phyloP scores from a whole-genome alignment of 208 protist species.

The Trichomonas gallinae region DNA sequence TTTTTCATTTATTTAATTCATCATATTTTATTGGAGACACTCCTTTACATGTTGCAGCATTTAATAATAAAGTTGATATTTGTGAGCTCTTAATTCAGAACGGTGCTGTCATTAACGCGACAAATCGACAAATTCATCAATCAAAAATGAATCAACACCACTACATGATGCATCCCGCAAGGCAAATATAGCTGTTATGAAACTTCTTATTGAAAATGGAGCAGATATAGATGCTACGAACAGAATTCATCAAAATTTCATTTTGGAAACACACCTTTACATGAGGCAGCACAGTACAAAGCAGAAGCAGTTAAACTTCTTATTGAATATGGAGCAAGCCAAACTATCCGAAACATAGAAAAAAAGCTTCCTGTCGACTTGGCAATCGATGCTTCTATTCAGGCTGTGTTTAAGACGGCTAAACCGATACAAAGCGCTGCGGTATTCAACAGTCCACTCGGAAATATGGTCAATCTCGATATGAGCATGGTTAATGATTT shows the following conservation, averaged over 20 bases:
- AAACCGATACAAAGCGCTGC: background rate
- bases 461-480: too few species aligned
- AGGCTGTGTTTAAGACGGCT: background rate
- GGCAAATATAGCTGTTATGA: background rate
- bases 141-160: background rate
- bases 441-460: too few species aligned
- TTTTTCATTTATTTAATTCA: background rate
- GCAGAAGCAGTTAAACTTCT: background rate
- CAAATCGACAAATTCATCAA: background rate
- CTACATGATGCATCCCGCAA: background rate
- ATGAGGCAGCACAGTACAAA: background rate
- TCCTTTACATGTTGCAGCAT: background rate
- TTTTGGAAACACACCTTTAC: background rate
- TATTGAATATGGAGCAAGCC: background rate
- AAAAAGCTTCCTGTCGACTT: background rate
- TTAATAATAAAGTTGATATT: background rate
- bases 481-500: too few species aligned
- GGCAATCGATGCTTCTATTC: background rate
- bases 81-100: background rate
- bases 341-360: background rate
- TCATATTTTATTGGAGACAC: background rate
- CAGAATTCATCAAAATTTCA: background rate
- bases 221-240: background rate
- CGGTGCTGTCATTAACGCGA: background rate
- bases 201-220: background rate